Evolutionary conservation across 2,329 filamentous ascomycete genomes (phyloP).

Genomic region (Septoria petroselini): DNA sequence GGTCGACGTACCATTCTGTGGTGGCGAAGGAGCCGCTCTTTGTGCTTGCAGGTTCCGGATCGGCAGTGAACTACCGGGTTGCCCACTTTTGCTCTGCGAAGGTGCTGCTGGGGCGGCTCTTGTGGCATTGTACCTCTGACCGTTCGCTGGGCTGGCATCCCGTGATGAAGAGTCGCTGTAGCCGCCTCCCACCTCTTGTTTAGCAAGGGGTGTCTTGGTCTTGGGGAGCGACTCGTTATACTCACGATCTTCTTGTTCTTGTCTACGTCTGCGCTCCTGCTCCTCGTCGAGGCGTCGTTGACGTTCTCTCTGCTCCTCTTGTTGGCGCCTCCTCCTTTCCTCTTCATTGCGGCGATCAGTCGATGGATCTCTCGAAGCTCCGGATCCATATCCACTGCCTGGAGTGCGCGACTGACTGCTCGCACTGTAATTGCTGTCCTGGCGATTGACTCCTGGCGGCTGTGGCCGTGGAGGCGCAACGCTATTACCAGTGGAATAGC

Average conservation of each 20-base stretch:
- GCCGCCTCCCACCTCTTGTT: slow-evolving; percentile 80
- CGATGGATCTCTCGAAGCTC: slow-evolving; percentile 27
- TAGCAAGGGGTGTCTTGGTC: slow-evolving; percentile 72
- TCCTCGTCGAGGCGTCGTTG: slow-evolving; percentile 45
- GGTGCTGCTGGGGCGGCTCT: slow-evolving; percentile 65
- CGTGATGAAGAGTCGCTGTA: slow-evolving; percentile 45
- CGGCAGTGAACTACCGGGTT: slow-evolving; percentile 29
- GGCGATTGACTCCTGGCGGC: slow-evolving; percentile 44
- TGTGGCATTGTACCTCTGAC: slow-evolving; percentile 73
- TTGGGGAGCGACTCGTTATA: slow-evolving; percentile 90
- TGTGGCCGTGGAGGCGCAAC: slow-evolving; percentile 50
- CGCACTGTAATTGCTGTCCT: slow-evolving; percentile 46
- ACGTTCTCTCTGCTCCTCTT: slow-evolving; percentile 42
- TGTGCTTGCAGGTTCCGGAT: slow-evolving; percentile 63
- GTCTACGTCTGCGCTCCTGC: slow-evolving; percentile 50
- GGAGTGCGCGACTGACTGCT: slow-evolving; percentile 28
- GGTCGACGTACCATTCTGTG: slow-evolving; percentile 31
- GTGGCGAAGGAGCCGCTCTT: slow-evolving; percentile 47
- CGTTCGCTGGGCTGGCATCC: slow-evolving; percentile 46
- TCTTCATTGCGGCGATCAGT: slow-evolving; percentile 40
- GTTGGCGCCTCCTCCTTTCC: slow-evolving; percentile 36
- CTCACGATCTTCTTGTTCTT: slow-evolving; percentile 67
- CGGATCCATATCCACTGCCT: slow-evolving; percentile 22
- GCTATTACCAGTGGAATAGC: slow-evolving; percentile 46
- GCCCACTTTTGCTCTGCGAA: slow-evolving; percentile 30